These are phyloP conservation scores for Colletotrichum eleusines DNA, from an alignment of 2,329 filamentous ascomycete species.

Conservation along the genomic window DNA sequence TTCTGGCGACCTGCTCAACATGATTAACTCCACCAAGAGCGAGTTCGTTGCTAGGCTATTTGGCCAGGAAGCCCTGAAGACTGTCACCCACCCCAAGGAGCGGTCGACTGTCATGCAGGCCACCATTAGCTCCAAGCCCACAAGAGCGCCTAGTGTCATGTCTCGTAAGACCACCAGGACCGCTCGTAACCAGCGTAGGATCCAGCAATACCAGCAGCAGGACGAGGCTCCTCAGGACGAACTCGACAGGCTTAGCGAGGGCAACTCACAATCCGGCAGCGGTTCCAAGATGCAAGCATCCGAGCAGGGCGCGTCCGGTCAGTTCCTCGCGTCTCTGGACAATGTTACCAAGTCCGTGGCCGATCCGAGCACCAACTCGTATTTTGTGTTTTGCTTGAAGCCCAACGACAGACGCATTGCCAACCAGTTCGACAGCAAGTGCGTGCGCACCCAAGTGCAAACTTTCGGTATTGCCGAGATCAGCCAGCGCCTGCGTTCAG, in stretches of 20 bases:
- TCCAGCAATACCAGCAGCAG: constrained; percentile 53
- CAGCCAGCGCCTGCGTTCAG: constrained; percentile 89
- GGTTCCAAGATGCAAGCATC: constrained; percentile 56
- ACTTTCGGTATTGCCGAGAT: constrained; percentile 98
- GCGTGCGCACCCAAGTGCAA: constrained; percentile 92
- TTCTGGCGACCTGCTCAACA: constrained; percentile 93
- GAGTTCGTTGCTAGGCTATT: constrained; percentile 91
- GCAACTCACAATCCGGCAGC: constrained; percentile 56
- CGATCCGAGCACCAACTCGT: constrained; percentile 86
- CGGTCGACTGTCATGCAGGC: constrained; percentile 93
- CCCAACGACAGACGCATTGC: constrained; percentile 97
- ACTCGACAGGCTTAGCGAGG: constrained; percentile 63
- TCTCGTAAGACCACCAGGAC: constrained; percentile 74
- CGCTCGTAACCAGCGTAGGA: constrained; percentile 45
- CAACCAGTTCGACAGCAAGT: constrained; percentile 99
- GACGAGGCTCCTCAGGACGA: constrained; percentile 57
- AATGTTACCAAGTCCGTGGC: constrained; percentile 91
- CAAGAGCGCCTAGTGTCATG: constrained; percentile 93
- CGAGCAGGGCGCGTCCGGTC: constrained; percentile 84
- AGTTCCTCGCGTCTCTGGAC: constrained; percentile 90
- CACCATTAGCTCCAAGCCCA: constrained; percentile 94
- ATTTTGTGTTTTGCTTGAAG: constrained; percentile 97
- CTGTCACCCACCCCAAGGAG: constrained; percentile 92
- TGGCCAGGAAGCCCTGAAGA: constrained; percentile 94
- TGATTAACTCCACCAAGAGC: constrained; percentile 89